Percentiles rank a stretch among this genome's conserved stretches.
phyloP scores from a whole-genome alignment of 2,329 filamentous ascomycete species.

The Colletotrichum sp. region DNA sequence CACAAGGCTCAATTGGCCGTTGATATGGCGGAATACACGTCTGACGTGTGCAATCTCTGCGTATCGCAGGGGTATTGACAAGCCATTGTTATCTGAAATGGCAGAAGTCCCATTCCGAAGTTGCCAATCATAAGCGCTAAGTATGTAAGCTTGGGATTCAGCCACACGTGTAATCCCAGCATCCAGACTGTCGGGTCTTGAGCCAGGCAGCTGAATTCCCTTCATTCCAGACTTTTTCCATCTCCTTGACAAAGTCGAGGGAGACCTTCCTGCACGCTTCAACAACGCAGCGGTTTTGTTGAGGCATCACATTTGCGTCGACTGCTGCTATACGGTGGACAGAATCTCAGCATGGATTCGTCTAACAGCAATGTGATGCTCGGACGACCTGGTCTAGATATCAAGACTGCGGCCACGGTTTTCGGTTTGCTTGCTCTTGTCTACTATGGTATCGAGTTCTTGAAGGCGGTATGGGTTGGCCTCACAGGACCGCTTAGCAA shows the following conservation, averaged over 20 bases:
- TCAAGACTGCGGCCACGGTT: background rate
- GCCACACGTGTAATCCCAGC: background rate
- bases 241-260: background rate
- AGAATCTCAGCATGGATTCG: background rate
- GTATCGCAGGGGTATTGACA: background rate
- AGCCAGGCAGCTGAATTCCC: background rate
- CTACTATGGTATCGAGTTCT: background rate
- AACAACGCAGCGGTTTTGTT: background rate
- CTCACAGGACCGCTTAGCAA: background rate
- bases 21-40: background rate
- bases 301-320: background rate
- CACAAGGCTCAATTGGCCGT: background rate
- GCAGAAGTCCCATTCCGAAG: background rate
- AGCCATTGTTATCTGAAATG: background rate
- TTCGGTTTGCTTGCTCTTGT: background rate
- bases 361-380: background rate
- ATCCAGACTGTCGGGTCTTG: background rate
- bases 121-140: background rate
- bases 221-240: background rate
- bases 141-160: background rate
- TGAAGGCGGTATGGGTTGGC: background rate
- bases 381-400: background rate
- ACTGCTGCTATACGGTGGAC: background rate
- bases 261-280: background rate
- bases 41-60: background rate